A percentile compares a stretch with the other conserved stretches of the same genome.
These are phyloP conservation scores for Pleurotus tuber-regium DNA, from an alignment of 768 basidiomycete genomes.

Conservation along the genomic window DNA sequence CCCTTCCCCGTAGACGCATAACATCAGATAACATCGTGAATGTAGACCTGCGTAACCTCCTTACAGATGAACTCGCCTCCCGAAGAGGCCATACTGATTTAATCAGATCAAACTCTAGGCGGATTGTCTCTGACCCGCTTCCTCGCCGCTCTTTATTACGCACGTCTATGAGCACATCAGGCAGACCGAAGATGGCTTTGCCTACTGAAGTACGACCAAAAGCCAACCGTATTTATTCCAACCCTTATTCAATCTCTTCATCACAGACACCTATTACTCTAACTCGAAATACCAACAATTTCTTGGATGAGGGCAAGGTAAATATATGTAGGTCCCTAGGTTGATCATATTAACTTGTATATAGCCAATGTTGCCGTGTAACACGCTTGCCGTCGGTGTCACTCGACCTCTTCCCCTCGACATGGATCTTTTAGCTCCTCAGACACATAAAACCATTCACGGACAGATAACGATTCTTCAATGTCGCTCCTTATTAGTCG, in stretches of 20 bases:
- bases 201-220: too few relatives aligned
- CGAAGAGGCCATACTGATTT: slow-evolving; percentile 1
- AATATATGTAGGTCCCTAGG: too few relatives aligned
- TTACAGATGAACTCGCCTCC: slow-evolving; percentile 18
- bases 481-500: slow-evolving; percentile 47
- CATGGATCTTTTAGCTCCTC: slow-evolving; percentile 31
- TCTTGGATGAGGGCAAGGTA: too few relatives aligned
- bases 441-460: slow-evolving; percentile 44
- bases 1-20: too few relatives aligned
- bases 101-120: slow-evolving; percentile 13
- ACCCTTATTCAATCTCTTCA: too few relatives aligned
- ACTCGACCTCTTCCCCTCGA: slow-evolving; percentile 35
- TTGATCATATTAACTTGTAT: too few relatives aligned
- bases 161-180: too few relatives aligned
- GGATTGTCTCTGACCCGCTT: slow-evolving; percentile 32
- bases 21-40: slow-evolving; percentile 27
- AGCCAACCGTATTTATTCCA: too few relatives aligned
- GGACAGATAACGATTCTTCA: slow-evolving; percentile 51
- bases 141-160: slow-evolving; percentile 10
- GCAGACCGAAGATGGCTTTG: too few relatives aligned
- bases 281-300: too few relatives aligned
- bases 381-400: slow-evolving; percentile 32
- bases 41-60: slow-evolving; percentile 16
- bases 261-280: too few relatives aligned
- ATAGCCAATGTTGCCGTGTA: too few relatives aligned